Evolutionary conservation across 2,329 filamentous ascomycete genomes (phyloP), one percentile per base, ranked within the genome.

Genomic region (Graphilbum ipis-grandicollis): DNA sequence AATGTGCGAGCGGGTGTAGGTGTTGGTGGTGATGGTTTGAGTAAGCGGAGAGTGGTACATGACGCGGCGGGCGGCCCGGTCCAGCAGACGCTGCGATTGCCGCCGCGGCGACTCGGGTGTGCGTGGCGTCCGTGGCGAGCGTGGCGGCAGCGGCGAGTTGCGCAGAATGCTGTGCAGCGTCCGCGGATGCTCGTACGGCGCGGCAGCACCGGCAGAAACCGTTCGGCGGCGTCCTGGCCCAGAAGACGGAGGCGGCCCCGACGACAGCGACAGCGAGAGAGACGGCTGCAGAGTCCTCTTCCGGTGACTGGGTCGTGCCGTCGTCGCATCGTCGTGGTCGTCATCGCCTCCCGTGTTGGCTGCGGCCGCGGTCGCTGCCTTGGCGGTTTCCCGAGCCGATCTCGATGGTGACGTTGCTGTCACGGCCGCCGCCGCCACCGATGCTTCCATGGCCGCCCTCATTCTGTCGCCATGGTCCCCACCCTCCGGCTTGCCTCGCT

Each of bases 91-190:
- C 21, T 60, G 54, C 1, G 71, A 73, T 41, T 67, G 62, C 28
- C 68, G 59, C 39, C 62, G 59, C 2, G 68, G 65, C 1, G 70
- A 72, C 5, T 58, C 53, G 2, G 68, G 66, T 9, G 66, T 63
- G 23, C 57, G 56, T 3, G 65, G 59, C 9, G 66, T 64, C 23
- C 57, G 56, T 3, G 65, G 59, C 17, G 55, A 66, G 3, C 58
- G 52, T 1, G 68, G 66, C 17, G 71, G 69, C 7, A 77, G 58
- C 15, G 73, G 73, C 5, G 73, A 78, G 57, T 78, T 78, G 37
- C 72, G 67, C 18, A 78, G 62, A 46, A 78, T 78, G 52, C 71
- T 75, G 50, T 68, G 72, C 9, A 77, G 62, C 31, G 60, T 58
- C 39, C 63, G 63, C 25, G 72, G 66, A 43, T 71, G 71, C 2